Conservation (phyloP, 768 basidiomycete genomes). For the Leccinum incarnatum region DNA sequence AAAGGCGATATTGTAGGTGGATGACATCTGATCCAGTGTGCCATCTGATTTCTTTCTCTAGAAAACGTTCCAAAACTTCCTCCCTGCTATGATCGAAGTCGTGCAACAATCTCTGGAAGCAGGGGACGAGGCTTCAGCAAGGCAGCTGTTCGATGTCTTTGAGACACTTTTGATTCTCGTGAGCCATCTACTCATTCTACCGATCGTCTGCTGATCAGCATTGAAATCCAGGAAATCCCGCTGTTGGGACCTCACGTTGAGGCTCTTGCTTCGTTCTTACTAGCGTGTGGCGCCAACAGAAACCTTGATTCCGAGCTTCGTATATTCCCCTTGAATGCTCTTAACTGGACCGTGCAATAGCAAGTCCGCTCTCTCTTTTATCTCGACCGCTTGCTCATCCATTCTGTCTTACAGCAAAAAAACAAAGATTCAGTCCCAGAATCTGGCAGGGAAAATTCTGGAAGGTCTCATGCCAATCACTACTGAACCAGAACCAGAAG, state of each 20-base stretch:
- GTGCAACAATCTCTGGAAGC: constrained; percentile 79
- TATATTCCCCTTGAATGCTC: constrained; percentile 85
- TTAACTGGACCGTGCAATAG: constrained; percentile 98
- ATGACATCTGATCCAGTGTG: neutral
- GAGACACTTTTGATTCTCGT: constrained; percentile 94
- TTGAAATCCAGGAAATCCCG: constrained; percentile 74
- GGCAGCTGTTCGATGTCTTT: constrained; percentile 91
- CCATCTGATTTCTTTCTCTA: constrained; percentile 26
- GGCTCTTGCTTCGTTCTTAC: constrained; percentile 84
- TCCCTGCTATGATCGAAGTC: constrained; percentile 87
- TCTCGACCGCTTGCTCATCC: neutral
- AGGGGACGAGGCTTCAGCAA: constrained; percentile 76
- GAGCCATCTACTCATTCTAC: constrained; percentile 23
- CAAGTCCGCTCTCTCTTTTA: constrained; percentile 34
- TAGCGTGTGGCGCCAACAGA: constrained; percentile 78
- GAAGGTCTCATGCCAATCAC: constrained; percentile 92
- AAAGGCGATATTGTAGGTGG: constrained; percentile 77
- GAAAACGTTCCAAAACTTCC: constrained; percentile 84
- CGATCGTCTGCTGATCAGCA: constrained; percentile 3
- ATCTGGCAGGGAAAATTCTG: constrained; percentile 81
- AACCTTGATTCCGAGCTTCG: constrained; percentile 76
- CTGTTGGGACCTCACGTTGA: constrained; percentile 85
- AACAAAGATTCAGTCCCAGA: constrained; percentile 84
- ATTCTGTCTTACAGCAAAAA: constrained; percentile 70
- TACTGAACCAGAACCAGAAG: constrained; percentile 90